These are phyloP conservation scores for Fusarium nelsonii DNA, from an alignment of 2,329 filamentous ascomycete species.

Conservation along the genomic window DNA sequence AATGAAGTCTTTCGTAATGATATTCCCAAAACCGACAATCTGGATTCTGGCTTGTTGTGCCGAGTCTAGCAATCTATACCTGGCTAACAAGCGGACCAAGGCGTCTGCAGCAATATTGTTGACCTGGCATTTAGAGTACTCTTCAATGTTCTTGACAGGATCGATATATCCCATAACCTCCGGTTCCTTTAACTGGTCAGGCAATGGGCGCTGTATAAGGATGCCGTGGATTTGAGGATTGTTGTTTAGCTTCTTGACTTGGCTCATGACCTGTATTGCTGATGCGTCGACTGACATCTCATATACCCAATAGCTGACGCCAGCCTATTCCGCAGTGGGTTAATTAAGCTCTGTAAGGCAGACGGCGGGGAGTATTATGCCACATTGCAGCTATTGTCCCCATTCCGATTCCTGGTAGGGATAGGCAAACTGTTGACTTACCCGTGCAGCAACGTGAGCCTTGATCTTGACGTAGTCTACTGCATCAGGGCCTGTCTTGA, in stretches of 20 bases:
- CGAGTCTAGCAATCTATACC: neutral
- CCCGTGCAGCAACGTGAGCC: slow-evolving; percentile 5
- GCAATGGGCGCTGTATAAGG: slow-evolving; percentile 2
- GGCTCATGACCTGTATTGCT: neutral
- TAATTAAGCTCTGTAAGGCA: neutral
- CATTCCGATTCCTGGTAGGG: no score
- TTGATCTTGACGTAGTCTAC: slow-evolving; percentile 6
- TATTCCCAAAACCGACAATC: neutral
- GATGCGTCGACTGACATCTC: slow-evolving; percentile 5
- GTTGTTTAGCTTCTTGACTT: slow-evolving; percentile 2
- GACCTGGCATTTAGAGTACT: neutral
- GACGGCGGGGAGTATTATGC: neutral
- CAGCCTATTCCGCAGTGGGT: neutral
- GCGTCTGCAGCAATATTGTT: slow-evolving; percentile 3
- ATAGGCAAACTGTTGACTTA: neutral
- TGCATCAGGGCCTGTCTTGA: neutral
- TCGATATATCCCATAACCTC: neutral
- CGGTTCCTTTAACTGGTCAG: neutral
- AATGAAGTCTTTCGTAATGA: neutral
- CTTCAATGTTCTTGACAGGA: neutral
- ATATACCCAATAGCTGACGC: slow-evolving; percentile 7
- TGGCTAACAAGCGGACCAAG: neutral
- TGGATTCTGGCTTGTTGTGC: neutral
- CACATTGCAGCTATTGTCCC: neutral
- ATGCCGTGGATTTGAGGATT: slow-evolving; percentile 5